Base-by-base conservation (phyloP, 129 eudicot species). In the Sambucus nigra region DNA sequence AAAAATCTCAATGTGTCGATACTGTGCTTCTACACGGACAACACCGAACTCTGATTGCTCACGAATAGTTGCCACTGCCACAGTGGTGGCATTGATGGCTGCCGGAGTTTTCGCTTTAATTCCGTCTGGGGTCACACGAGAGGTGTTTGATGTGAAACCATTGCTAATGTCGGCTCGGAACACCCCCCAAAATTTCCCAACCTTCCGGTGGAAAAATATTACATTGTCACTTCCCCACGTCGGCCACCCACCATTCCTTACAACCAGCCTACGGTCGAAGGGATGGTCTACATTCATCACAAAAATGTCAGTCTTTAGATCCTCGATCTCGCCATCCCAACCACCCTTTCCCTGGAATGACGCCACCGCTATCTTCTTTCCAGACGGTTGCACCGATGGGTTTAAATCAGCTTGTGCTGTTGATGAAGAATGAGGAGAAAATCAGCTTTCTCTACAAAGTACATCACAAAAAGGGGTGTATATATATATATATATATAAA, bases 321-420 rank as follows among this genome's bases (percentile, higher is more conserved):
- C n/a, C 25, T 50, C 14, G 5, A 50, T 24, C 2, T 50, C 55
- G 0, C 55, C 55, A 12, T 11, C 17, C 55, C 55, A 50, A 24
- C 32, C 32, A 9, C 27, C 5, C 55, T 50, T 25, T 12, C 1
- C 14, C 29, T 21, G 28, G 8, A 23, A 50, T 9, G 55, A 50
- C 17, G 55, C 55, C 7, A 50, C 2, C 14, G 55, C 55, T n/a
- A n/a, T n/a, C n/a, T n/a, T n/a, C n/a, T n/a, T n/a, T n/a, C n/a
- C n/a, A n/a, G n/a, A n/a, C n/a, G n/a, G n/a, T n/a, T n/a, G n/a
- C n/a, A n/a, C n/a, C n/a, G n/a, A n/a, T n/a, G n/a, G n/a, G n/a
- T n/a, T 50, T 13, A 50, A 50, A 50, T 50, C 55, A 50, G 55
- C 55, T 50, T 50, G 12, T 0, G 25, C 55, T 50, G 55, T 2